Conservation (phyloP, 2,329 filamentous ascomycete genomes). For the Arthrobotrys megalospora region DNA sequence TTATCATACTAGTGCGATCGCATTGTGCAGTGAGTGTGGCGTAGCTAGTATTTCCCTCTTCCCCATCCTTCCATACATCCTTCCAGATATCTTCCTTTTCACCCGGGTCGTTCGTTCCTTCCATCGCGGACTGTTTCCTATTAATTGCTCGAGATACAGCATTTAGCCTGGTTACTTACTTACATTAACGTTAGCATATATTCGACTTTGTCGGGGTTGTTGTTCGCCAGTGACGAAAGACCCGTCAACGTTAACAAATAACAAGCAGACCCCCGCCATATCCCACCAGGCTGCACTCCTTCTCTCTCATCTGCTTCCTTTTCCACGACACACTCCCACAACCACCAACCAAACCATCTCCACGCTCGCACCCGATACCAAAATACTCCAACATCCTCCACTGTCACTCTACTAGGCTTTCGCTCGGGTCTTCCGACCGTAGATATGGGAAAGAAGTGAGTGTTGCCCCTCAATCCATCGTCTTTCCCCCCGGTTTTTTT, state of each 20-base stretch:
- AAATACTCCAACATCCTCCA: background rate
- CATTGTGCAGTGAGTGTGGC: too few relatives aligned
- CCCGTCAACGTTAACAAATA: background rate
- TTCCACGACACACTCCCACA: conserved; percentile 6
- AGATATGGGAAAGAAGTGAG: conserved; percentile 59
- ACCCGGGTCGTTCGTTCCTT: too few relatives aligned
- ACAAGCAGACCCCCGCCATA: conserved; percentile 18
- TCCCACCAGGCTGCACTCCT: conserved; percentile 9
- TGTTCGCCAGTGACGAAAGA: conserved; percentile 15
- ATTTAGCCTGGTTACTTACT: background rate
- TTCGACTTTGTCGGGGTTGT: conserved; percentile 5
- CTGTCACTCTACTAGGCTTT: conserved; percentile 4
- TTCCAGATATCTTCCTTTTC: too few relatives aligned
- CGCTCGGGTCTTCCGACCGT: conserved; percentile 34
- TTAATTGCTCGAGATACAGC: background rate
- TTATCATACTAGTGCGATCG: too few relatives aligned
- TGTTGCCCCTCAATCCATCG: conserved; percentile 53
- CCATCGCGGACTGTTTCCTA: too few relatives aligned
- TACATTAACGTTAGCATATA: background rate
- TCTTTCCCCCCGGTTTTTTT: conserved; percentile 44
- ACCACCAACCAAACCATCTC: conserved; percentile 8
- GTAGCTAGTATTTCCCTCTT: too few relatives aligned
- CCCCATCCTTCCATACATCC: too few relatives aligned
- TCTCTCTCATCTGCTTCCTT: conserved; percentile 17
- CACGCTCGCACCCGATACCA: conserved; percentile 21